Conservation (phyloP, 139 green algal species). For the Edaphochlamys debaryana region DNA sequence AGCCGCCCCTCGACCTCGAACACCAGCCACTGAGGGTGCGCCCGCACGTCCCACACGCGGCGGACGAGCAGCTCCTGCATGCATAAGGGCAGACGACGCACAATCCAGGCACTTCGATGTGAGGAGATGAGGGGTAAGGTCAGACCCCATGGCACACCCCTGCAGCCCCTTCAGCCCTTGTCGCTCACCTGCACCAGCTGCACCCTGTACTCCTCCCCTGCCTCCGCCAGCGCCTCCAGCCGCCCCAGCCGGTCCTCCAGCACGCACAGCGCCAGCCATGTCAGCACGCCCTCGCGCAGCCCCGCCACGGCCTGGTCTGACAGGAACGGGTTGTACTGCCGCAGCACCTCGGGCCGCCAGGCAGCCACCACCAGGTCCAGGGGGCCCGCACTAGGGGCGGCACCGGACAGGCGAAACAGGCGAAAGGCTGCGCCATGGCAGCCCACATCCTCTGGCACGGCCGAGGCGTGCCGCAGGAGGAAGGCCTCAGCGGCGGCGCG, state of each 20-base stretch:
- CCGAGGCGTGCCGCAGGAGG: slow-evolving; percentile 28
- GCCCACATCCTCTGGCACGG: background rate
- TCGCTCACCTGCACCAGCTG: slow-evolving; percentile 10
- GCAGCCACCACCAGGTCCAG: slow-evolving; percentile 31
- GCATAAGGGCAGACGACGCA: background rate
- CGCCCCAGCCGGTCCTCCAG: slow-evolving; percentile 62
- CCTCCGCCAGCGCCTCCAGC: slow-evolving; percentile 31
- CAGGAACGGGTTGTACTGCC: slow-evolving; percentile 52
- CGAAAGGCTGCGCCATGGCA: slow-evolving; percentile 12
- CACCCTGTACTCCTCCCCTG: background rate
- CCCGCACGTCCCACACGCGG: slow-evolving; percentile 44
- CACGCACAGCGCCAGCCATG: slow-evolving; percentile 70
- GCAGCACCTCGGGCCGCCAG: background rate
- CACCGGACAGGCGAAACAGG: background rate
- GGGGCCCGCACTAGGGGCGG: background rate
- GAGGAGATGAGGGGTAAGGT: background rate
- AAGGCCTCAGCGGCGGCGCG: slow-evolving; percentile 4
- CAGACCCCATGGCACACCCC: slow-evolving; percentile 19
- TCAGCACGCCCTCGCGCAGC: slow-evolving; percentile 9
- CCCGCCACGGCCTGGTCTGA: background rate
- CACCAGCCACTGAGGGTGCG: slow-evolving; percentile 60
- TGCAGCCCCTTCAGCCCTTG: background rate
- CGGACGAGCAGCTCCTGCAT: slow-evolving; percentile 56
- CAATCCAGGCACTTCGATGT: too few relatives aligned
- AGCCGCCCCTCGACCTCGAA: slow-evolving; percentile 68